These are phyloP conservation scores for Trichoderma sp. DNA, from an alignment of 2,329 filamentous ascomycete genomes.

Conservation along the genomic window DNA sequence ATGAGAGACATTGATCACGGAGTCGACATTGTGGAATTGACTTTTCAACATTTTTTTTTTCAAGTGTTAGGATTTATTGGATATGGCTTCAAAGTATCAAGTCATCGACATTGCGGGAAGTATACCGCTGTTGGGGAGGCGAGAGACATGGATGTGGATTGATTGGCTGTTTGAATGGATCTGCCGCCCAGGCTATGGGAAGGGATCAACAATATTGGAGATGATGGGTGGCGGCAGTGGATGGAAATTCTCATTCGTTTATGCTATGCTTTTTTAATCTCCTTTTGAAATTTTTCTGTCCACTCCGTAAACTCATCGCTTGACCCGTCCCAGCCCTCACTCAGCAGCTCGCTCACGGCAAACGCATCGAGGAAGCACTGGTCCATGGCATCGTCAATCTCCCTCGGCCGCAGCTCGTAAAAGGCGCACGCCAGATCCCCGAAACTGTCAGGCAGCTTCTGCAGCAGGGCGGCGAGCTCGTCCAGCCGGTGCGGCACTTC, in stretches of 20 bases:
- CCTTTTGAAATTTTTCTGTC: slow-evolving; percentile 57
- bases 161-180: background rate
- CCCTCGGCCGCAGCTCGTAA: slow-evolving; percentile 62
- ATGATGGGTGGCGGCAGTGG: background rate
- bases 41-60: background rate
- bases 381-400: slow-evolving; percentile 58
- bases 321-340: slow-evolving; percentile 58
- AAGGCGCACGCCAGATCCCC: slow-evolving; percentile 70
- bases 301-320: slow-evolving; percentile 77
- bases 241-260: background rate
- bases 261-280: slow-evolving; percentile 44
- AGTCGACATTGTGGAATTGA: background rate
- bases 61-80: background rate
- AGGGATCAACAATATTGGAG: background rate
- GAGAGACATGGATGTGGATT: background rate
- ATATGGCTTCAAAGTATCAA: slow-evolving; percentile 6
- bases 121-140: background rate
- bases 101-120: slow-evolving; percentile 3
- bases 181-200: background rate
- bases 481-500: slow-evolving; percentile 48
- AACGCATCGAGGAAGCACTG: slow-evolving; percentile 60
- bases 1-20: background rate
- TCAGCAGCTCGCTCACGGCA: slow-evolving; percentile 52
- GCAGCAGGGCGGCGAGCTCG: slow-evolving; percentile 53
- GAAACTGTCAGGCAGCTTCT: slow-evolving; percentile 61